Evolutionary conservation across 306 rosid genomes (phyloP), one percentile per base, ranked within the genome.

Genomic region (Oemleria cerasiformis): DNA sequence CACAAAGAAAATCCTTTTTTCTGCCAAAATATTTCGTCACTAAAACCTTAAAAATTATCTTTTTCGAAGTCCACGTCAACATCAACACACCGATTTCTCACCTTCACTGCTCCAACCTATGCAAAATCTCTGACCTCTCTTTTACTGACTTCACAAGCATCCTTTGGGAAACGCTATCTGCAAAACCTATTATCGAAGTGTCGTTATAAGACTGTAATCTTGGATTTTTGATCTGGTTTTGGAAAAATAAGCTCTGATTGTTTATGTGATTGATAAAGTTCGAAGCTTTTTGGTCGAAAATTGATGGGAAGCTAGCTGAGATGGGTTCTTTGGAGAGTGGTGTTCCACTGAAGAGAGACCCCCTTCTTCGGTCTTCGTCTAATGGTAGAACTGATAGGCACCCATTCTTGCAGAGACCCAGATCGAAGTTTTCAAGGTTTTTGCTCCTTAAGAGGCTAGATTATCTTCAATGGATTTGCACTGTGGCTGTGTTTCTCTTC

Each of bases 381-480:
- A 63, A 59, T 17, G 73, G 78, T 42, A 80, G 88, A 72, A 82
- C 79, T 48, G 96, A 92, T n/a, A 84, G 80, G 16, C 67, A 78
- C 79, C 81, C 88, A 21, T 91, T 87, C 72, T 63, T 87, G 5
- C 97, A 78, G 83, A 89, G 96, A 83, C 83, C 85, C 74, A 91
- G 97, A 88, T 95, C 96, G 82, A 89, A 91, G 77, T 88, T 95
- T 77, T 91, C 99, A 8, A 84, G 96, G 77, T 86, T 86, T 65
- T 77, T 94, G 67, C 77, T 91, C 3, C 79, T 83, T 69, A 90
- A 88, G 86, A 95, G 84, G 77, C 82, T 95, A 19, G 97, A 91
- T 80, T 95, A 92, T 60, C 73, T 95, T 57, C 97, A 88, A 84
- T 95, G 99, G 99, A 89, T 87, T 84, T 95, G 96, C 71, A 86